Evolutionary conservation across 768 basidiomycete genomes (phyloP).

Genomic region (Trametes cingulata): DNA sequence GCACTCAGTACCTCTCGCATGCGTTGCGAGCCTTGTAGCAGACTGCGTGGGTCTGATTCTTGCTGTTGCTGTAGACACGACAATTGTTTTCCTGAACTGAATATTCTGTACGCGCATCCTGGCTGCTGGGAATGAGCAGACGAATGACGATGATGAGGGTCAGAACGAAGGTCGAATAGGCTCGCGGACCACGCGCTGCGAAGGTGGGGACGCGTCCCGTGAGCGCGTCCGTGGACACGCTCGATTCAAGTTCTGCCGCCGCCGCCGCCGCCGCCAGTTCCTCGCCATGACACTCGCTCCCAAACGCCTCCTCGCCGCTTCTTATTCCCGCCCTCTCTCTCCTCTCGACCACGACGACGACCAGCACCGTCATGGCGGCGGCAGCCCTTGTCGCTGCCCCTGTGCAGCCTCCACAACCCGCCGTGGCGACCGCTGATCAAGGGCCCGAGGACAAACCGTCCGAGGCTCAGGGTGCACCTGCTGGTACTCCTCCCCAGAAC

Average conservation of each 20-base stretch:
- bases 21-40: too few species aligned
- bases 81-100: too few species aligned
- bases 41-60: too few species aligned
- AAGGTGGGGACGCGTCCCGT: background rate
- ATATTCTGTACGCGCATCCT: too few species aligned
- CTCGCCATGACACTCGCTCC: background rate
- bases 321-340: background rate
- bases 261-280: background rate
- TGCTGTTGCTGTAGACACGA: too few species aligned
- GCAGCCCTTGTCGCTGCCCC: background rate
- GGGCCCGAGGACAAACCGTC: background rate
- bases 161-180: background rate
- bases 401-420: background rate
- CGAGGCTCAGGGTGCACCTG: background rate
- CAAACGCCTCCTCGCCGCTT: background rate
- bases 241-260: constrained; percentile 5
- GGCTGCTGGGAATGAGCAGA: too few species aligned
- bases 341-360: constrained; percentile 4
- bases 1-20: too few species aligned
- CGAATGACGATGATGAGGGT: background rate
- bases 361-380: background rate
- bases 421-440: background rate
- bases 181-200: background rate
- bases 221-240: background rate
- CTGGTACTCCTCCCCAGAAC: constrained; percentile 3